Percentiles rank a stretch among this genome's conserved stretches.
Evolutionary conservation across 192 early-diverging fungal species (phyloP).

Genomic region (Tieghemiomyces parasiticus): DNA sequence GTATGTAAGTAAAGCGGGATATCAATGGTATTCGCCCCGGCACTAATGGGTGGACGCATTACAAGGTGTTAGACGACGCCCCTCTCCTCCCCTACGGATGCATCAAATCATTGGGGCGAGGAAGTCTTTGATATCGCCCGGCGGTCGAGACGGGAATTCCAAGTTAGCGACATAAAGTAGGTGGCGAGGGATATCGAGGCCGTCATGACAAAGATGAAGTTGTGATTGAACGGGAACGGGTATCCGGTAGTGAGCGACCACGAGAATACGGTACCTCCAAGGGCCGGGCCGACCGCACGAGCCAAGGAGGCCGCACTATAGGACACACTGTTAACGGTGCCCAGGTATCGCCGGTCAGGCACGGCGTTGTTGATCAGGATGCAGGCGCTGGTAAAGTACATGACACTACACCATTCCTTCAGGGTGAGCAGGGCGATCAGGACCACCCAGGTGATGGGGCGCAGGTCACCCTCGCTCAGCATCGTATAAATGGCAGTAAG

Average conservation of each 20-base stretch:
- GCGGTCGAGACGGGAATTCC: background rate
- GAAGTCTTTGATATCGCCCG: background rate
- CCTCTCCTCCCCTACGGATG: too few species aligned
- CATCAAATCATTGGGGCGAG: too few species aligned
- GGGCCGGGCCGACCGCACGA: background rate
- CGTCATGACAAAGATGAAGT: background rate
- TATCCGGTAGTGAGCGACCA: background rate
- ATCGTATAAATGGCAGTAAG: too few species aligned
- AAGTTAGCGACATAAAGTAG: background rate
- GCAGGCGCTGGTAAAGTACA: background rate
- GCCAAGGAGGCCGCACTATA: background rate
- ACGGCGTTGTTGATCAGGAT: background rate
- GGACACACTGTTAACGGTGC: background rate
- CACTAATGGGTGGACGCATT: too few species aligned
- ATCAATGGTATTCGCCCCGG: too few species aligned
- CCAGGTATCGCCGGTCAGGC: background rate
- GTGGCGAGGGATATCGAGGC: background rate
- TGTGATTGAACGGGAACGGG: background rate
- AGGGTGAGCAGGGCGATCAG: background rate
- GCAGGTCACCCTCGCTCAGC: too few species aligned
- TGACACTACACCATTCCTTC: background rate
- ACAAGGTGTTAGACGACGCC: too few species aligned
- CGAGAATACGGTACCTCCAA: background rate
- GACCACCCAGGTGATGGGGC: background rate
- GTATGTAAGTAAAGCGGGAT: too few species aligned